Conservation (phyloP, 1,139 yeast genomes). For the Zygoascus meyerae region DNA sequence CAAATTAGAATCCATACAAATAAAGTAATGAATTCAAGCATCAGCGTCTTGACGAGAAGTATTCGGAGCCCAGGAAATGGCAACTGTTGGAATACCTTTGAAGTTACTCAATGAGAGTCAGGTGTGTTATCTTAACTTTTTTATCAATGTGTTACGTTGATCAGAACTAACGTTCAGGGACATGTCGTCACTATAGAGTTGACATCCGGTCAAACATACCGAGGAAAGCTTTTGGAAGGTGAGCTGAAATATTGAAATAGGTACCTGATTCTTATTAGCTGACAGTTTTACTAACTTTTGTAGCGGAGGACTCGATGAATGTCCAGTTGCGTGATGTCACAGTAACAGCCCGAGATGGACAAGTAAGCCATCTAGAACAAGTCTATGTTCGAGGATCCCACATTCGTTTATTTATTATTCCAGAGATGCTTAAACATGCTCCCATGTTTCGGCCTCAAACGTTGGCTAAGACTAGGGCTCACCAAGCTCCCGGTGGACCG, state of each 20-base stretch:
- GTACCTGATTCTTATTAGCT: no score
- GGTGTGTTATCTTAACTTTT: slow-evolving; percentile 28
- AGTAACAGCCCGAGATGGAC: slow-evolving; percentile 71
- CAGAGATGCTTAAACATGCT: slow-evolving; percentile 76
- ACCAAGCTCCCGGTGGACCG: slow-evolving; percentile 19
- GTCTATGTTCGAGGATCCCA: slow-evolving; percentile 91
- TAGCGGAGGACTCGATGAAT: slow-evolving; percentile 84
- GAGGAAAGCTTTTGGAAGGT: slow-evolving; percentile 79
- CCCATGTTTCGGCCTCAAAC: slow-evolving; percentile 62
- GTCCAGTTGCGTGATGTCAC: slow-evolving; percentile 79
- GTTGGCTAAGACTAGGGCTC: slow-evolving; percentile 27
- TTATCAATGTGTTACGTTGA: neutral
- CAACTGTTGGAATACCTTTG: slow-evolving; percentile 66
- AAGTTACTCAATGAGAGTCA: slow-evolving; percentile 83
- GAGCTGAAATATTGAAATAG: slow-evolving; percentile 20
- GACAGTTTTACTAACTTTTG: slow-evolving; percentile 8
- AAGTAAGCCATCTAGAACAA: slow-evolving; percentile 70
- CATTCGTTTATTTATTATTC: slow-evolving; percentile 76
- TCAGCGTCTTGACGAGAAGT: no score
- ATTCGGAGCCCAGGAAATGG: neutral
- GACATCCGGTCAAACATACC: slow-evolving; percentile 76
- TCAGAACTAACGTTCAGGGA: slow-evolving; percentile 41
- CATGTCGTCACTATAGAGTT: slow-evolving; percentile 81
- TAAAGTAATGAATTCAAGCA: slow-evolving; percentile 6
- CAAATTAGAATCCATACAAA: neutral